Base-by-base conservation (phyloP, 202 grass and related monocot genomes). In the Alloteropsis angusta region DNA sequence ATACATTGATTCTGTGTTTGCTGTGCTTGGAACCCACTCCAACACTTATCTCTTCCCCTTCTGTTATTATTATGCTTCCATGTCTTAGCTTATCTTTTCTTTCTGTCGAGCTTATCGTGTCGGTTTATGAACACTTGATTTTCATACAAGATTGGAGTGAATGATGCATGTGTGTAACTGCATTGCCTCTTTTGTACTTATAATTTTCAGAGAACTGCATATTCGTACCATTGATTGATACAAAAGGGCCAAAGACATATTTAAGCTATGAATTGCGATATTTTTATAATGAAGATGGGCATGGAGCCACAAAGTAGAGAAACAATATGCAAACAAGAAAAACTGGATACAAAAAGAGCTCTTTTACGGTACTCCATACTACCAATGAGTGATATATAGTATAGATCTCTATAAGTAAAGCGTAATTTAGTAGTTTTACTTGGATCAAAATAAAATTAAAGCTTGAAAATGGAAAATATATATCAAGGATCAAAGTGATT, bases 21-120 rank as follows among this genome's bases (percentile, higher is more conserved):
- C 38, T 73, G 48, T 48, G 83, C 75, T 85, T 86, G 4, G 77
- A 80, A 69, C 55, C 45, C 71, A 86, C 77, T 81, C 70, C 77
- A 75, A 54, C 35, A 61, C 64, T 21, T 5, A 42, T 26, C n/a
- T 14, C n/a, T 6, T 36, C 2, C 3, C 28, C 28, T 15, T 13
- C 30, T 63, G 38, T 21, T 69, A 11, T 12, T 4, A 3, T 21
- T 14, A 28, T 17, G 1, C 25, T 16, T 32, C n/a, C 35, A 10
- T 23, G 1, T 22, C 5, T 13, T 9, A 30, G 28, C 7, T 6
- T 48, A 4, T 34, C 11, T 30, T 23, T 50, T 39, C 5, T 49
- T 39, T 37, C 3, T 45, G 0, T 32, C 30, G 9, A 22, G 13
- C 43, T 2, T 43, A 75, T 61, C 17, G 1, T 7, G 10, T 2